These are phyloP conservation scores for Bryum argenteum DNA, from an alignment of 225 moss, liverwort and hornwort species.

Conservation along the genomic window DNA sequence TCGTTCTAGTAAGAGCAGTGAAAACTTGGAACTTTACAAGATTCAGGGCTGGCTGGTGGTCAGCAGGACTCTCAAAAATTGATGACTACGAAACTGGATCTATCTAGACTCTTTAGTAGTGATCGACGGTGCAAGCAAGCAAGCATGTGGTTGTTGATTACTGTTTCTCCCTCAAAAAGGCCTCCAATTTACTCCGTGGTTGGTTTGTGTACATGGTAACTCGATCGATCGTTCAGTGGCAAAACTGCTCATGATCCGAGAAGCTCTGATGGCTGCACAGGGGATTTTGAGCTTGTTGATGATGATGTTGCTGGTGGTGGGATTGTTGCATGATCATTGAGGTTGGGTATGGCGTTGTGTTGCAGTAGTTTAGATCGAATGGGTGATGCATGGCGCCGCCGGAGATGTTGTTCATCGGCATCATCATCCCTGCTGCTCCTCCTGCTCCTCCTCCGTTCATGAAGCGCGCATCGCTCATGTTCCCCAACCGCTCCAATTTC, in stretches of 20 bases:
- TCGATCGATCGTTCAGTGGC: conserved; percentile 28
- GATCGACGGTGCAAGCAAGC: neutral
- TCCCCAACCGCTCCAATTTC: conserved; percentile 53
- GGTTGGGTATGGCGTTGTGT: conserved; percentile 23
- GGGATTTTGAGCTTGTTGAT: conserved; percentile 23
- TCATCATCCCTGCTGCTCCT: conserved; percentile 11
- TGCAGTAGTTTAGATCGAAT: conserved; percentile 52
- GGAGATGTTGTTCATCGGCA: conserved; percentile 23
- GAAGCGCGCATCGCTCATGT: conserved; percentile 34
- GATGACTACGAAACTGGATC: too few relatives aligned
- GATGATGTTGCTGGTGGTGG: conserved; percentile 32
- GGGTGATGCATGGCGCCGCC: conserved; percentile 16
- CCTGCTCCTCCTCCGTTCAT: conserved; percentile 18
- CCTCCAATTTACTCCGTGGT: conserved; percentile 34
- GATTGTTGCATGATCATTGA: conserved; percentile 29
- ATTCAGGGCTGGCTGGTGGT: too few relatives aligned
- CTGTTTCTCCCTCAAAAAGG: conserved; percentile 50
- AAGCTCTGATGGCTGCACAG: conserved; percentile 45
- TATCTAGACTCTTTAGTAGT: too few relatives aligned
- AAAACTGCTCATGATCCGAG: conserved; percentile 65
- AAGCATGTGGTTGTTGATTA: too few relatives aligned
- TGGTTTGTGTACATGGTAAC: too few relatives aligned
- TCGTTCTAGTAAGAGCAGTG: too few relatives aligned
- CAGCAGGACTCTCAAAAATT: too few relatives aligned
- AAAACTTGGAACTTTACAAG: too few relatives aligned